A percentile compares a stretch with the other conserved stretches of the same genome.
Conservation (phyloP, 495 filamentous ascomycete species). For the Aspergillus heteromorphus region DNA sequence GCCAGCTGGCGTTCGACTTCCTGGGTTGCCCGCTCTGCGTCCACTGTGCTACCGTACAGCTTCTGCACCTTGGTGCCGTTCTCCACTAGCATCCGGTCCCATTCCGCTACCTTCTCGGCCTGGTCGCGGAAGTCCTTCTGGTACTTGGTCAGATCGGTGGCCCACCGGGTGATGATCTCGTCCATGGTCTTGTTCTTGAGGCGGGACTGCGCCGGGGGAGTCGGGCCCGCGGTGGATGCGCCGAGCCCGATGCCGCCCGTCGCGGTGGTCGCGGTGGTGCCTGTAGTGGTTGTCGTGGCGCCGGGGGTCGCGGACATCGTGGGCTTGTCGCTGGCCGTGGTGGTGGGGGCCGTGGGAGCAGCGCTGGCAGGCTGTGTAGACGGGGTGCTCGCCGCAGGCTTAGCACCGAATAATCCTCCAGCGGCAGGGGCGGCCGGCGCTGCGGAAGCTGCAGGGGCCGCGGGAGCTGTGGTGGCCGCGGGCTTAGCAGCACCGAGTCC, state of each 20-base stretch:
- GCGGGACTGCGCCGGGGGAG: constrained; percentile 73
- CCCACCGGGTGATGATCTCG: constrained; percentile 98
- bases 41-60: constrained; percentile 78
- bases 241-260: constrained; percentile 41
- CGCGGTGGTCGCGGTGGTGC: constrained; percentile 15
- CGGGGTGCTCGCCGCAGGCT: constrained; percentile 22
- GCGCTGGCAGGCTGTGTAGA: constrained; percentile 23
- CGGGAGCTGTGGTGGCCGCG: constrained; percentile 26
- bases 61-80: constrained; percentile 90
- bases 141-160: constrained; percentile 87
- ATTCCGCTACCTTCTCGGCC: constrained; percentile 76
- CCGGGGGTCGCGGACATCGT: constrained; percentile 9
- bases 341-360: constrained; percentile 12
- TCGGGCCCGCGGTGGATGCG: constrained; percentile 71
- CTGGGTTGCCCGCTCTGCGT: constrained; percentile 82
- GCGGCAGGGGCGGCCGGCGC: constrained; percentile 18
- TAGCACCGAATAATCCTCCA: constrained; percentile 26
- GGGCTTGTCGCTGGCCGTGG: constrained; percentile 13
- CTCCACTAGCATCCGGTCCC: constrained; percentile 87
- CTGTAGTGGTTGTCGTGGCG: constrained; percentile 18
- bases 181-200: constrained; percentile 99
- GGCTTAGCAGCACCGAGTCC: constrained; percentile 30
- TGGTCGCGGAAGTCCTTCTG: constrained; percentile 92
- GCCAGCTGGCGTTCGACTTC: constrained; percentile 88
- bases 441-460: constrained; percentile 24